These are phyloP conservation scores for Apophysomyces trapeziformis DNA, from an alignment of 371 early-diverging fungal genomes.

Conservation along the genomic window DNA sequence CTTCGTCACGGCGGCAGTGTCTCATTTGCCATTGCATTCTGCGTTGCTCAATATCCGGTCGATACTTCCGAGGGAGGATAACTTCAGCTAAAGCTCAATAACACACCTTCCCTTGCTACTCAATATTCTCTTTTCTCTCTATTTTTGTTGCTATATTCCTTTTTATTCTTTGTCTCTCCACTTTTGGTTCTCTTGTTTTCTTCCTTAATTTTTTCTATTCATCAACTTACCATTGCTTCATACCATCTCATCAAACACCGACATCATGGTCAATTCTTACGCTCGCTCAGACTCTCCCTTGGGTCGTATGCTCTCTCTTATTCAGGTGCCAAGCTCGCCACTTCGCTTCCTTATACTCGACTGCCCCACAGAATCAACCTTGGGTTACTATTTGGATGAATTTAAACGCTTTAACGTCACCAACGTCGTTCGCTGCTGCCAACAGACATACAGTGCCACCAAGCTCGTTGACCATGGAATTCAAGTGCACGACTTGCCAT, in stretches of 20 bases:
- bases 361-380: slow-evolving; percentile 82
- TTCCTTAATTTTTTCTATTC: slow-evolving; percentile 11
- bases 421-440: slow-evolving; percentile 89
- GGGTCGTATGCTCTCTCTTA: slow-evolving; percentile 62
- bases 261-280: slow-evolving; percentile 34
- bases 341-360: slow-evolving; percentile 88
- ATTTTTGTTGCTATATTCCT: not conserved
- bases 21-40: slow-evolving; percentile 37
- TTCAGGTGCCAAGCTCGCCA: slow-evolving; percentile 49
- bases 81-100: slow-evolving; percentile 1
- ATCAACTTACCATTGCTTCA: not conserved
- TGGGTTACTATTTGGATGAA: slow-evolving; percentile 77
- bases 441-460: slow-evolving; percentile 79
- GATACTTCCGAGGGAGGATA: slow-evolving; percentile 37
- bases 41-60: slow-evolving; percentile 33
- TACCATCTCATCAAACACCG: not conserved
- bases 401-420: slow-evolving; percentile 75
- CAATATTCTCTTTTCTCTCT: not conserved
- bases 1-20: slow-evolving; percentile 32
- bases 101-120: not conserved
- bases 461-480: slow-evolving; percentile 63
- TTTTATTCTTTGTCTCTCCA: not conserved
- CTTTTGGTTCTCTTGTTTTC: slow-evolving; percentile 15
- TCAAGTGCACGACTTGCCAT: slow-evolving; percentile 79
- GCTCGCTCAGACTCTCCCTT: slow-evolving; percentile 45